Conservation (phyloP, 1,139 yeast species). For the Candida pseudocylindracea region DNA sequence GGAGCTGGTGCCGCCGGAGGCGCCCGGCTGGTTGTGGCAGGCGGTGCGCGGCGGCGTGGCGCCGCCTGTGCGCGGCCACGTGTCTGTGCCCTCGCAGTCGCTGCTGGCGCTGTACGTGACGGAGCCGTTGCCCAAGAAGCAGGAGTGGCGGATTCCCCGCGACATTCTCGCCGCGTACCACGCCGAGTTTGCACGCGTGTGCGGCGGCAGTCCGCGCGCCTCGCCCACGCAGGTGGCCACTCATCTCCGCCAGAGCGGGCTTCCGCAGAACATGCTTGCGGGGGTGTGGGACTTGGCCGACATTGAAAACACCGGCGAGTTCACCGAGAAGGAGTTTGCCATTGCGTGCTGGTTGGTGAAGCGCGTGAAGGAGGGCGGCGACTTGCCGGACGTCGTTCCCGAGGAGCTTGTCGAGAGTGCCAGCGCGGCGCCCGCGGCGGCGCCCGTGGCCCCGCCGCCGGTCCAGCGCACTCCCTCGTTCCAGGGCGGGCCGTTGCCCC, state of each 20-base stretch:
- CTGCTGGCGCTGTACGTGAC: slow-evolving; percentile 39
- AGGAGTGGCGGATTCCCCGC: slow-evolving; percentile 12
- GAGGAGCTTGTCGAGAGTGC: slow-evolving; percentile 21
- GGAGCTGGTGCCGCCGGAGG: slow-evolving; percentile 39
- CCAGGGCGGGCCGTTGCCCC: too few relatives aligned
- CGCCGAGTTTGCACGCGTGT: too few relatives aligned
- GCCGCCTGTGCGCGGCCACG: slow-evolving; percentile 1
- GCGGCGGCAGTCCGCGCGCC: too few relatives aligned
- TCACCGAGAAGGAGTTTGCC: slow-evolving; percentile 65
- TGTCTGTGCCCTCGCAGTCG: slow-evolving; percentile 3
- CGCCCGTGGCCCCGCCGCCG: background rate
- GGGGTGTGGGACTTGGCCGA: slow-evolving; percentile 90
- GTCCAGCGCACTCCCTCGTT: too few relatives aligned
- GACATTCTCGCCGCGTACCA: too few relatives aligned
- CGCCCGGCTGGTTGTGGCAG: slow-evolving; percentile 53
- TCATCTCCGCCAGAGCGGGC: slow-evolving; percentile 71
- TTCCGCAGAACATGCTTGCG: slow-evolving; percentile 72
- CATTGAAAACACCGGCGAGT: slow-evolving; percentile 66
- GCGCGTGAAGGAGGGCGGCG: slow-evolving; percentile 54
- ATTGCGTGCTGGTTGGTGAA: slow-evolving; percentile 89
- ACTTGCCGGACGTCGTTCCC: slow-evolving; percentile 52
- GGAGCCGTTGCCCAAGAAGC: slow-evolving; percentile 51
- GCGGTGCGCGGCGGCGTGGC: slow-evolving; percentile 9
- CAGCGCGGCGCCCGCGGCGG: slow-evolving; percentile 4
- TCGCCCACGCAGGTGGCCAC: slow-evolving; percentile 70